Base-by-base conservation (phyloP, 495 filamentous ascomycete species). In the Aspergillus campestris region DNA sequence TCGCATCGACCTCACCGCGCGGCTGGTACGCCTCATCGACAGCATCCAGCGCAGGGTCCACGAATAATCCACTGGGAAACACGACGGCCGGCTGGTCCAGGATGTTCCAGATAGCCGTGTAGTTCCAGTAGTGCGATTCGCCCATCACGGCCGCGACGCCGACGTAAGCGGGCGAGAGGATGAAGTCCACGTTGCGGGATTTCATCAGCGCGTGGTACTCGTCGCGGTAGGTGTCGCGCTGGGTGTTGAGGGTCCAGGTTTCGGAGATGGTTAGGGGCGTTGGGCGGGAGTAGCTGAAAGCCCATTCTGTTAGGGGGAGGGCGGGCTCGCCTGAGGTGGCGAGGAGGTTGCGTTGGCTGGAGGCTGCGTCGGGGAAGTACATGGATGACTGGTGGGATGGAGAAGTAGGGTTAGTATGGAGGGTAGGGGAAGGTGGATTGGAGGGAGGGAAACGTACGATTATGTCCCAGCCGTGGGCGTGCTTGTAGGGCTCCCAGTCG, bases 21-120 rank as follows among this genome's bases (percentile, higher is more conserved):
- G 64, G 59, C 35, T 40, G 33, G 39, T 63, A 71, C 7, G 55
- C 55, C 43, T 44, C 49, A 48, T 64, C 59, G 8, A 59, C 44
- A 3, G 34, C 35, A 56, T 67, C 66, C 37, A 66, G 32, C 38
- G 64, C 57, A 7, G 55, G 14, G 38, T 77, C 73, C 10, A 78
- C 73, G 13, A 58, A 58, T 8, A 72, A 50, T 1, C 73, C 71
- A 0, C 59, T 61, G 0, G 80, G 80, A 52, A 85, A 81, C 0
- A 79, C 65, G 3, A 69, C 59, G 14, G 71, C 74, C 8, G 81
- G 85, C 49, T 82, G 81, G 55, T 87, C 82, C 0, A 87, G 61
- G 31, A 86, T 52, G 52, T 90, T 89, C 83, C 84, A 90, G 48
- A 85, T 77, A 3, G 70, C 65, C 0, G 82, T 86, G 42, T 87